A percentile compares a stretch with the other conserved stretches of the same genome.
These are phyloP conservation scores for Strigomonas culicis DNA, from an alignment of 208 protist genomes.

Conservation along the genomic window DNA sequence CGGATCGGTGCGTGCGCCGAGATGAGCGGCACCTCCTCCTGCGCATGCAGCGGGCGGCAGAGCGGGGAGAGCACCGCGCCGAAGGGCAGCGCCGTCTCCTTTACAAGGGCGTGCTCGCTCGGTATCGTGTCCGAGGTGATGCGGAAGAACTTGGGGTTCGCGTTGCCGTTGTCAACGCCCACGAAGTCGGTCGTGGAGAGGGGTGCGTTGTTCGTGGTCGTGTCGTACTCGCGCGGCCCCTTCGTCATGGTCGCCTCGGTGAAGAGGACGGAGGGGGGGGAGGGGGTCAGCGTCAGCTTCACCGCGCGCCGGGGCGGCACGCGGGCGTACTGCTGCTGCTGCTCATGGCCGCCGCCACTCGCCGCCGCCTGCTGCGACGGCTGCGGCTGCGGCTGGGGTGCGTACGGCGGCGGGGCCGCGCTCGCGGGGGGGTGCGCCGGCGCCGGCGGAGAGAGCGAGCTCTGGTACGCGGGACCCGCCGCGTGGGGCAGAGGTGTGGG, in stretches of 20 bases:
- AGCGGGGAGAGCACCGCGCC: constrained; percentile 86
- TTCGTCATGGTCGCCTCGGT: constrained; percentile 13
- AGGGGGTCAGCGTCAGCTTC: constrained; percentile 50
- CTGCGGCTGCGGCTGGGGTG: constrained; percentile 10
- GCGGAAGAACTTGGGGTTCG: constrained; percentile 89
- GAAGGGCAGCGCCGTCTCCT: constrained; percentile 69
- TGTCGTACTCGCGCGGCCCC: constrained; percentile 29
- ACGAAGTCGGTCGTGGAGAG: constrained; percentile 72
- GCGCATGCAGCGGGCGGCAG: constrained; percentile 53
- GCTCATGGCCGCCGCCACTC: not conserved
- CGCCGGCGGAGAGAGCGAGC: not conserved
- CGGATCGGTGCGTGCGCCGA: constrained; percentile 69
- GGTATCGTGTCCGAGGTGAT: constrained; percentile 61
- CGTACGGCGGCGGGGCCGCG: not conserved
- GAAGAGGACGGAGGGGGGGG: constrained; percentile 42
- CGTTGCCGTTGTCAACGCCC: constrained; percentile 85
- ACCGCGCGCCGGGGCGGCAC: constrained; percentile 36
- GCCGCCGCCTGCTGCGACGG: not conserved
- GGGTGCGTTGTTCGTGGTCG: constrained; percentile 50
- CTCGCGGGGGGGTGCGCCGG: not conserved
- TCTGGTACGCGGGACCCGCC: too few relatives aligned
- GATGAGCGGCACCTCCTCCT: constrained; percentile 74
- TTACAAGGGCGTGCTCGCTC: constrained; percentile 49
- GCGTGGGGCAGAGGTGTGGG: too few relatives aligned
- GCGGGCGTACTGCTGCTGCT: constrained; percentile 27